Conservation (phyloP, 768 basidiomycete species). For the Thelephora ganbajun region DNA sequence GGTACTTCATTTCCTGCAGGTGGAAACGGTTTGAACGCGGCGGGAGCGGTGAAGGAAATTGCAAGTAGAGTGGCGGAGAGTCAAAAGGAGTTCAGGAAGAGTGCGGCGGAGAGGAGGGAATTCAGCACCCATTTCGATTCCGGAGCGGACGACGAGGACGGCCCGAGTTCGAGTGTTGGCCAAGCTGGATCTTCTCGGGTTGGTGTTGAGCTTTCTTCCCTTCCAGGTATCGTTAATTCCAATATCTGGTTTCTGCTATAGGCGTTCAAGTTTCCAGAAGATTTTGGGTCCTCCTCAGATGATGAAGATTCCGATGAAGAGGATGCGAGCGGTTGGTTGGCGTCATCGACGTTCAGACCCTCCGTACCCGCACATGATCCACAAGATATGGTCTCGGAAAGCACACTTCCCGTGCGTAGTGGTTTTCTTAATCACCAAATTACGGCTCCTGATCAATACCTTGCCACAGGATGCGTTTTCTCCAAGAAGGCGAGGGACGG, state of each 20-base stretch:
- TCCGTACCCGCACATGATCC: conserved; percentile 18
- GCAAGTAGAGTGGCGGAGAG: conserved; percentile 14
- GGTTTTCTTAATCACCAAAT: conserved; percentile 26
- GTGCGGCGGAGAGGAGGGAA: conserved; percentile 29
- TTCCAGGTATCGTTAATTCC: not conserved
- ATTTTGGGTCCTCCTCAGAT: conserved; percentile 35
- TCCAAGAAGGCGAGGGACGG: conserved; percentile 2
- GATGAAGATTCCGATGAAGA: conserved; percentile 41
- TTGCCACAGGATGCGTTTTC: conserved; percentile 8
- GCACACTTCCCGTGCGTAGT: conserved; percentile 32
- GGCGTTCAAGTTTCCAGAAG: conserved; percentile 53
- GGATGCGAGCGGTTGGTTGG: conserved; percentile 69
- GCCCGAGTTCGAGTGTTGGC: conserved; percentile 25
- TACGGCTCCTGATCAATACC: no score
- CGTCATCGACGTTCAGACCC: conserved; percentile 55
- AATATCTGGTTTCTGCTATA: conserved; percentile 72
- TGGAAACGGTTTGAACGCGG: conserved; percentile 9
- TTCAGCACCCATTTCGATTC: conserved; percentile 54
- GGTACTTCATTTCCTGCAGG: not conserved
- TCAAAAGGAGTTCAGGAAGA: conserved; percentile 47
- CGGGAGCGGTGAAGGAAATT: conserved; percentile 6
- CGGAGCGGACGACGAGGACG: conserved; percentile 27
- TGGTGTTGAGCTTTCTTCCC: conserved; percentile 6
- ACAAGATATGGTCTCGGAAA: conserved; percentile 29
- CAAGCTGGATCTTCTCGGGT: conserved; percentile 33